A percentile compares a stretch with the other conserved stretches of the same genome.
These are phyloP conservation scores for Russula foetens DNA, from an alignment of 768 basidiomycete species.

Conservation along the genomic window DNA sequence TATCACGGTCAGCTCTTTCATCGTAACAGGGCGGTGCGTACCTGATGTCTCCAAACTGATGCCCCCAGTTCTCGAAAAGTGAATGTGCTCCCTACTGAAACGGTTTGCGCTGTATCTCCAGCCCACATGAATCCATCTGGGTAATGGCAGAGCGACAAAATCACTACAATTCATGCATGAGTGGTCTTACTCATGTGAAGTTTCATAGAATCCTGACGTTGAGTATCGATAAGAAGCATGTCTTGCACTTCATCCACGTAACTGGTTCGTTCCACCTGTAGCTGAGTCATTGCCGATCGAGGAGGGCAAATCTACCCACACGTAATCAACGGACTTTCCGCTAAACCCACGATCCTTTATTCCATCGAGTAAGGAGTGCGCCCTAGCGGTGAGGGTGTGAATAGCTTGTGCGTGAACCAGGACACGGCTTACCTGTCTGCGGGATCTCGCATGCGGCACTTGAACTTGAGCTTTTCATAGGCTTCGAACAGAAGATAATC, in stretches of 20 bases:
- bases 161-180: constrained; percentile 40
- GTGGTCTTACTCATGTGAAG: constrained; percentile 40
- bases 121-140: constrained; percentile 67
- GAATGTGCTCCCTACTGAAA: constrained; percentile 63
- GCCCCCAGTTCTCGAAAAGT: constrained; percentile 64
- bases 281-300: too few relatives aligned
- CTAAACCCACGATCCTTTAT: constrained; percentile 27
- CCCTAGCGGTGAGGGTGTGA: constrained; percentile 28
- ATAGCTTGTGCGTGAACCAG: neutral
- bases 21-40: constrained; percentile 20
- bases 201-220: constrained; percentile 32
- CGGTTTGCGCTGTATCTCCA: constrained; percentile 73
- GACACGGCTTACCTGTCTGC: constrained; percentile 44
- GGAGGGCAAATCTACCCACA: constrained; percentile 33
- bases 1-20: neutral
- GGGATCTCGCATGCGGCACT: constrained; percentile 38
- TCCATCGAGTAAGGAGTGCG: constrained; percentile 39
- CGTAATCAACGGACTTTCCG: constrained; percentile 41
- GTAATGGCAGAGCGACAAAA: constrained; percentile 52
- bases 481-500: constrained; percentile 35
- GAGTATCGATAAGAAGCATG: constrained; percentile 54
- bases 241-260: constrained; percentile 74
- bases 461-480: constrained; percentile 41
- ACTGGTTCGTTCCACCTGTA: too few relatives aligned
- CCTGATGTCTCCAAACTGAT: constrained; percentile 55